These are phyloP conservation scores for Immersiella caudata DNA, from an alignment of 495 filamentous ascomycete genomes.

Conservation along the genomic window DNA sequence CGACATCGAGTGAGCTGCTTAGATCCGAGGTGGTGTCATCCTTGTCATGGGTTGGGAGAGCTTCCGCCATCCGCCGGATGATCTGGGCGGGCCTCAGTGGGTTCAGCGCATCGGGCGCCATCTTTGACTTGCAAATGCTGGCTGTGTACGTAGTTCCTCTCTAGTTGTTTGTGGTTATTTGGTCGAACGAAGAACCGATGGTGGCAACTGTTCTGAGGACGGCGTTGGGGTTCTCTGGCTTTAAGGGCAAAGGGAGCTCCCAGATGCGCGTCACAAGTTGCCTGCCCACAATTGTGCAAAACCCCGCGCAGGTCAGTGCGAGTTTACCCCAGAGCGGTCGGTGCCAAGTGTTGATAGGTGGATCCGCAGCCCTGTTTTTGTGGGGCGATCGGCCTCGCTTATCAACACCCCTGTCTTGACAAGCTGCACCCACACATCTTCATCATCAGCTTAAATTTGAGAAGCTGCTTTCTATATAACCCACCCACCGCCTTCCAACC, in stretches of 20 bases:
- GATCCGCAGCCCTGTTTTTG: neutral
- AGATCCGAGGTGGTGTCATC: constrained; percentile 60
- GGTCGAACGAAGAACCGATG: neutral
- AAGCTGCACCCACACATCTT: too few species aligned
- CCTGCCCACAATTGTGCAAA: neutral
- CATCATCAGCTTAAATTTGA: too few species aligned
- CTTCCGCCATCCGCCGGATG: constrained; percentile 60
- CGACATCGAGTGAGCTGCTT: constrained; percentile 77
- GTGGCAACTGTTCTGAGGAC: too few species aligned
- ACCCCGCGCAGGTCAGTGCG: neutral
- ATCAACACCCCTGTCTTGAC: too few species aligned
- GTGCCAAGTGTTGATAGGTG: neutral
- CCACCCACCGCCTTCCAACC: too few species aligned
- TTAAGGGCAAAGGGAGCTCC: neutral
- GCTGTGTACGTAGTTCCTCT: too few species aligned
- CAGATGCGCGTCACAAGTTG: neutral
- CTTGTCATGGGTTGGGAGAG: constrained; percentile 55
- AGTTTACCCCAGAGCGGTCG: neutral
- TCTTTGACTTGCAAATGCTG: constrained; percentile 17
- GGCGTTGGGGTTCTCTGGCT: too few species aligned
- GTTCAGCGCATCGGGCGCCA: constrained; percentile 27
- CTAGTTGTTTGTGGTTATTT: neutral
- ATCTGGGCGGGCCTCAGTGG: constrained; percentile 48
- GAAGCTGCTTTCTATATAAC: too few species aligned
- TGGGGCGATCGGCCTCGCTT: neutral